Base-by-base conservation (phyloP, 192 early-diverging fungal species). In the Entophlyctis luteolus region DNA sequence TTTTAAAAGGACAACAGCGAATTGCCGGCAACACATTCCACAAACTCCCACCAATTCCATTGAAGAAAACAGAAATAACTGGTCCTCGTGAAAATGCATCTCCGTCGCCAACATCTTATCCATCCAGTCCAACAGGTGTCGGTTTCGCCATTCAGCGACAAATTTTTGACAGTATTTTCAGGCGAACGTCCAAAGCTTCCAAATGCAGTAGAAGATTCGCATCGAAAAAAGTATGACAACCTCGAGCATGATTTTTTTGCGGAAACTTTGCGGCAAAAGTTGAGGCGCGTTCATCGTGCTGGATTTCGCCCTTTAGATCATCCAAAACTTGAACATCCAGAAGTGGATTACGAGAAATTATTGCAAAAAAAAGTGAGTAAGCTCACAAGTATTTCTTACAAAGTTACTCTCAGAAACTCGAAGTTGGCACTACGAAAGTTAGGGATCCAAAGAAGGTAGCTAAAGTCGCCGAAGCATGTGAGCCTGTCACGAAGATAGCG, bases 241-340 rank as follows among this genome's bases (percentile, higher is more conserved):
- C 34, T 70, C 25, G 74, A 79, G 36, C 71, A 79, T 52, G 70
- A 75, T 28, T 75, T 73, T 23, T 79, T 79, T 58, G 71, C 65
- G 6, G 47, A 48, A 37, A 58, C 62, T 37, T 39, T 79, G 56
- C 37, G 58, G 14, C 55, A 42, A 37, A 75, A 79, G 57, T 60
- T 79, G 14, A 29, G 54, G 14, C 55, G 71, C 29, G 58, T 22
- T n/a, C 55, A 76, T 35, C 65, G 25, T 14, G 72, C 63, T 3
- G 59, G 65, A 2, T 62, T 68, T 36, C 22, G 59, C 18, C 20
- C 50, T 3, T 35, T 68, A 36, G 58, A 74, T 29, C 65, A 68
- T 28, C 72, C 72, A 22, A 59, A 59, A 28, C 48, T 62, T 8
- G 58, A 70, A 23, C 68, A 70, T 54, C 65, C 59, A 14, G 57